These are phyloP conservation scores for Neofusicoccum sp. DNA, from an alignment of 2,329 filamentous ascomycete genomes.

Conservation along the genomic window DNA sequence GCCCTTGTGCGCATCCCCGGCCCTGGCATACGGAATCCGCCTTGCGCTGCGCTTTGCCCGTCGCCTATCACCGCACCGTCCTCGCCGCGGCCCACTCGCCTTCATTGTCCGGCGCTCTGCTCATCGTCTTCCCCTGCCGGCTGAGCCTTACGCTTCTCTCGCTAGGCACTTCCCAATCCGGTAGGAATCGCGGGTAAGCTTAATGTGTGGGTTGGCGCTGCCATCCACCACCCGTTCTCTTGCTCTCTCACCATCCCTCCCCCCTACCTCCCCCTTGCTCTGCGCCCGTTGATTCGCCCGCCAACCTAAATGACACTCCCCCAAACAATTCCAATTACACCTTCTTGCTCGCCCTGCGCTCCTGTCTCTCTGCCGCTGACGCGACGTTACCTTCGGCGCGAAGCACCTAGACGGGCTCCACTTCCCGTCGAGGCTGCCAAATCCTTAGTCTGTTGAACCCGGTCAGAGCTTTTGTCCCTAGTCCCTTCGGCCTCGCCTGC, in stretches of 20 bases:
- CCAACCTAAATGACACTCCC: not conserved
- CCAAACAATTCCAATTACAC: not conserved
- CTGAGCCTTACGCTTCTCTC: not conserved
- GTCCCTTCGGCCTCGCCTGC: too few relatives aligned
- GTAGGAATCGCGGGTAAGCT: constrained; percentile 6
- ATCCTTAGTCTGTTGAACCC: not conserved
- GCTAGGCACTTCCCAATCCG: constrained; percentile 1
- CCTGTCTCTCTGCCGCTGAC: not conserved
- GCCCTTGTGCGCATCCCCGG: not conserved
- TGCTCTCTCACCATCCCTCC: not conserved
- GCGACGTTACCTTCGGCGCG: constrained; percentile 2
- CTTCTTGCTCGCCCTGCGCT: too few relatives aligned
- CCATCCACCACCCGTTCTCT: not conserved
- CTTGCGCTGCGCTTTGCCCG: not conserved
- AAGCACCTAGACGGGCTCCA: not conserved
- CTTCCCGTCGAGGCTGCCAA: not conserved
- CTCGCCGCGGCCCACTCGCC: not conserved
- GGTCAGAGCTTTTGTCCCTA: not conserved
- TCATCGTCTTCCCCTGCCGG: not conserved
- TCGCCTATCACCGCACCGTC: too few relatives aligned
- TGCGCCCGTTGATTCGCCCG: not conserved
- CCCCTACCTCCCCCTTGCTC: not conserved
- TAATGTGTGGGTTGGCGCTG: constrained; percentile 1
- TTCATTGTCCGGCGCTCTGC: not conserved
- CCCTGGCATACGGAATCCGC: not conserved